phyloP scores from a whole-genome alignment of 129 eudicot species.

The Daucus carota region DH1_v3.0 NC_030386.2:6391001-6391500 shows the following conservation, averaged over 20 bases:
- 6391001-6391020: constrained; percentile 59
- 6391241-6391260: not conserved
- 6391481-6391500: not conserved
- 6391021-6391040: constrained; percentile 91
- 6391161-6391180: not conserved
- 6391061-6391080: constrained; percentile 69
- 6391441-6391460: not conserved
- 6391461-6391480: not conserved
- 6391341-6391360: constrained; percentile 6
- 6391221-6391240: not conserved
- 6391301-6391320: not conserved
- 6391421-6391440: constrained; percentile 16
- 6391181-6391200: not conserved
- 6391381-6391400: constrained; percentile 93
- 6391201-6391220: not conserved
- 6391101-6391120: constrained; percentile 46
- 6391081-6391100: constrained; percentile 45
- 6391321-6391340: not conserved
- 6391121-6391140: not conserved
- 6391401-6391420: constrained; percentile 98
- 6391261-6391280: not conserved
- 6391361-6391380: constrained; percentile 72
- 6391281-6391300: not conserved
- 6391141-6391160: not conserved
- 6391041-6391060: constrained; percentile 49